Percentiles rank a stretch among this genome's conserved stretches.
These are phyloP conservation scores for Paraurostyla sp. DNA, from an alignment of 73 alveolate species.

Conservation along the genomic window DNA sequence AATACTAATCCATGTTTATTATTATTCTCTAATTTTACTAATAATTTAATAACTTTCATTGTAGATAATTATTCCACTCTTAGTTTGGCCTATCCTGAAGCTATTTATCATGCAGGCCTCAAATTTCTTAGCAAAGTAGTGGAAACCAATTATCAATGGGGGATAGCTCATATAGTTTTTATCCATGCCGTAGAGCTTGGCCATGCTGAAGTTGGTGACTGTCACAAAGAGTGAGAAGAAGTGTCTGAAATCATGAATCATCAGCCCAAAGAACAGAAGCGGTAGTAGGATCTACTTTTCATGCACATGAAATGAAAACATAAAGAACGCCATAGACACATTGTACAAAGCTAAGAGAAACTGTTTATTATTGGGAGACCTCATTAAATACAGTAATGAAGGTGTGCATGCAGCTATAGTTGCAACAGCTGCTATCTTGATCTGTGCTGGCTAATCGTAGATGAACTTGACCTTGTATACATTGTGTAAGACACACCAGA, in stretches of 20 bases:
- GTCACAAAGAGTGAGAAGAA: neutral
- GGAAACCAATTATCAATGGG: neutral
- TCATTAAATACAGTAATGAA: neutral
- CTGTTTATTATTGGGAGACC: slow-evolving; percentile 67
- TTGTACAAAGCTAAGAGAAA: slow-evolving; percentile 74
- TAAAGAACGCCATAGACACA: slow-evolving; percentile 80
- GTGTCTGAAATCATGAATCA: slow-evolving; percentile 4
- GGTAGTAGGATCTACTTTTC: slow-evolving; percentile 84
- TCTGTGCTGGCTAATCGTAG: slow-evolving; percentile 27
- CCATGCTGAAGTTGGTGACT: slow-evolving; percentile 30
- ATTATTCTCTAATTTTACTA: neutral
- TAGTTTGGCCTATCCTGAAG: neutral
- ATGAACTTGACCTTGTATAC: slow-evolving; percentile 64
- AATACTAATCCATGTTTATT: neutral
- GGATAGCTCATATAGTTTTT: neutral
- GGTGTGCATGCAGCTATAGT: slow-evolving; percentile 69
- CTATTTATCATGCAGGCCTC: slow-evolving; percentile 10
- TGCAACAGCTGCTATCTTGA: slow-evolving; percentile 62
- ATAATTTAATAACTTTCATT: neutral
- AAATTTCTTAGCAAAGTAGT: neutral
- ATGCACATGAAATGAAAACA: slow-evolving; percentile 85
- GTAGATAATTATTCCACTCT: neutral
- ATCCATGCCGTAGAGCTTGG: slow-evolving; percentile 30
- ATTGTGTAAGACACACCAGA: slow-evolving; percentile 84
- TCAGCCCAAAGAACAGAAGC: slow-evolving; percentile 1